Percentiles rank a stretch among this genome's conserved stretches.
phyloP scores from a whole-genome alignment of 2,329 filamentous ascomycete genomes.

The Ascochyta rabiei region DNA sequence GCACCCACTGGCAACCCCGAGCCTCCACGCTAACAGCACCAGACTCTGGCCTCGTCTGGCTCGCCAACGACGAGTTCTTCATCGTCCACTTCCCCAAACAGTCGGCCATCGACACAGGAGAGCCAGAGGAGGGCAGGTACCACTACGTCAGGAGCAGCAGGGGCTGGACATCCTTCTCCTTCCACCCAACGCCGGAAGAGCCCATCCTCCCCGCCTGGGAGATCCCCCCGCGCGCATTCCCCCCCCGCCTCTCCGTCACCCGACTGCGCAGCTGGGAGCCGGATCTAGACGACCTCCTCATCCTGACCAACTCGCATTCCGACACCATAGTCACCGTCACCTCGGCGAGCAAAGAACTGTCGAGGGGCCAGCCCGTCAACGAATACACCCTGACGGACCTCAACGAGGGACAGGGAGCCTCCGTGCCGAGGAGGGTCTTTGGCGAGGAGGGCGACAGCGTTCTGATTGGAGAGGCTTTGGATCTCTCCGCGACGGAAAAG shows the following conservation, averaged over 20 bases:
- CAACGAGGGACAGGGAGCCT: slow-evolving; percentile 76
- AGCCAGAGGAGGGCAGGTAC: slow-evolving; percentile 70
- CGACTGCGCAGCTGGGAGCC: slow-evolving; percentile 82
- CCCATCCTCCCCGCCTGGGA: slow-evolving; percentile 31
- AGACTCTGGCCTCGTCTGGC: slow-evolving; percentile 85
- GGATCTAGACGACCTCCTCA: slow-evolving; percentile 77
- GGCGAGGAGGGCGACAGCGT: slow-evolving; percentile 69
- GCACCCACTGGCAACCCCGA: not conserved
- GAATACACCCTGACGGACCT: slow-evolving; percentile 77
- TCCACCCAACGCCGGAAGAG: slow-evolving; percentile 71
- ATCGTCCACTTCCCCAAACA: slow-evolving; percentile 65
- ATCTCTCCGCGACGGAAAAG: slow-evolving; percentile 81
- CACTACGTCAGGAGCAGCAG: slow-evolving; percentile 72
- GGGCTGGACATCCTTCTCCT: slow-evolving; percentile 65
- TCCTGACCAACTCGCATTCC: slow-evolving; percentile 81
- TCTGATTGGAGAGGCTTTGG: slow-evolving; percentile 78
- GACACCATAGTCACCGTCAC: slow-evolving; percentile 80
- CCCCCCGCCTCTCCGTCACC: slow-evolving; percentile 77
- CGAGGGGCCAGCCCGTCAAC: slow-evolving; percentile 64
- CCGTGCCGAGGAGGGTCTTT: slow-evolving; percentile 55
- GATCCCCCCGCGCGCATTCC: slow-evolving; percentile 63
- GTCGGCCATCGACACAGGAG: slow-evolving; percentile 47
- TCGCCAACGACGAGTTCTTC: slow-evolving; percentile 86
- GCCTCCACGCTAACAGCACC: slow-evolving; percentile 11
- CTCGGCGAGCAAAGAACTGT: slow-evolving; percentile 71